Evolutionary conservation across 768 basidiomycete genomes (phyloP).

Genomic region (Paxillus involutus): DNA sequence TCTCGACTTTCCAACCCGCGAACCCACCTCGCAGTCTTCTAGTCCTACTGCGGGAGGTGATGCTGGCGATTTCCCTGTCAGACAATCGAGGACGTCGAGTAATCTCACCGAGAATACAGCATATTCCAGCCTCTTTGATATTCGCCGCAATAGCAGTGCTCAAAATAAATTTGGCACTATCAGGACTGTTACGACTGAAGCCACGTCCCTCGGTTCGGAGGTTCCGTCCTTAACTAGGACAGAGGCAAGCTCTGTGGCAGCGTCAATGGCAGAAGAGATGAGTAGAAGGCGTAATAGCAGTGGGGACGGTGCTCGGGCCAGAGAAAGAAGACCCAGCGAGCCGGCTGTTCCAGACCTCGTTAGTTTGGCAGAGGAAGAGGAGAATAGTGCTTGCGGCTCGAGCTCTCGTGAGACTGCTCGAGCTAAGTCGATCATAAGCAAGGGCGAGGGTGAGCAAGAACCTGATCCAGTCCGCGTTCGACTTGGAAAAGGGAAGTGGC

Average conservation of each 20-base stretch:
- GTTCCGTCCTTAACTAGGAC: constrained; percentile 61
- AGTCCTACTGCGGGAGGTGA: constrained; percentile 34
- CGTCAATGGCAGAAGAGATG: constrained; percentile 44
- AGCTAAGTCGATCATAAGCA: constrained; percentile 16
- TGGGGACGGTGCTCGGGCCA: constrained; percentile 28
- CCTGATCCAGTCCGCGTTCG: constrained; percentile 43
- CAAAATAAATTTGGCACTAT: constrained; percentile 75
- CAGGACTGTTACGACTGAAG: constrained; percentile 78
- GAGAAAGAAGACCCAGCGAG: constrained; percentile 69
- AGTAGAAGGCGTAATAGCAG: constrained; percentile 36
- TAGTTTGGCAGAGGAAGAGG: constrained; percentile 72
- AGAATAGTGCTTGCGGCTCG: constrained; percentile 49
- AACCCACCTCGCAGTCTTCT: constrained; percentile 39
- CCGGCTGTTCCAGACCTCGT: constrained; percentile 58
- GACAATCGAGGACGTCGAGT: constrained; percentile 66
- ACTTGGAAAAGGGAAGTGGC: constrained; percentile 80
- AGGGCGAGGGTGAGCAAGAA: constrained; percentile 23
- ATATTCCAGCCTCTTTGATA: constrained; percentile 68
- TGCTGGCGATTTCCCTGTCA: constrained; percentile 35
- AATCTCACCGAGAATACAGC: constrained; percentile 53
- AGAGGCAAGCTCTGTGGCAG: constrained; percentile 61
- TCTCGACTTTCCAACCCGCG: constrained; percentile 33
- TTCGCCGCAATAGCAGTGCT: constrained; percentile 39
- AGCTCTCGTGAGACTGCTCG: constrained; percentile 36
- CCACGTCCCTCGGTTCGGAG: constrained; percentile 63